phyloP scores from a whole-genome alignment of 495 filamentous ascomycete genomes.

The Tuber indicum region DNA sequence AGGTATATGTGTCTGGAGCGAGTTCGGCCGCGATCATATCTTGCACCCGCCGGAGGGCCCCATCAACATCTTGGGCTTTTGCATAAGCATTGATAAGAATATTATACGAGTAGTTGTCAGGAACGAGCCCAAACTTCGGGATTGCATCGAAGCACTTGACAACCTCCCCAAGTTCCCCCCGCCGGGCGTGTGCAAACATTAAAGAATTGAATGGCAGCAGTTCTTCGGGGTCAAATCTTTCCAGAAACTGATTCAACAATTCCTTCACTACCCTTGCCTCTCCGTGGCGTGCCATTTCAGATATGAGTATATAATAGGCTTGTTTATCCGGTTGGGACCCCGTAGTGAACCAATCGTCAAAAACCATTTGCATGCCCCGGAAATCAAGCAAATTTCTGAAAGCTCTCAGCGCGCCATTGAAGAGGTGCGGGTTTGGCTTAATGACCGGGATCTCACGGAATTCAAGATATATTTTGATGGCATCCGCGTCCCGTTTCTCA shows the following conservation, averaged over 20 bases:
- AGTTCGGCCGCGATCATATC: constrained; percentile 47
- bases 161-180: constrained; percentile 53
- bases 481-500: neutral
- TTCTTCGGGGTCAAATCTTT: constrained; percentile 39
- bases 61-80: constrained; percentile 58
- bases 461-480: constrained; percentile 21
- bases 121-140: constrained; percentile 48
- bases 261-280: constrained; percentile 51
- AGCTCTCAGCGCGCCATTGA: constrained; percentile 47
- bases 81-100: constrained; percentile 66
- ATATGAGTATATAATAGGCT: constrained; percentile 50
- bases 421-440: constrained; percentile 36
- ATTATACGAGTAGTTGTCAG: constrained; percentile 61
- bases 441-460: constrained; percentile 36
- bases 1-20: constrained; percentile 57
- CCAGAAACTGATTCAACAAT: constrained; percentile 49
- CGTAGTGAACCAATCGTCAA: constrained; percentile 51
- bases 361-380: constrained; percentile 49
- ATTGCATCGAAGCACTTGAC: constrained; percentile 56
- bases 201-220: constrained; percentile 31
- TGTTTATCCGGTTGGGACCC: constrained; percentile 43
- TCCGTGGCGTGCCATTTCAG: constrained; percentile 52
- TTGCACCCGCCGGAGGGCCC: constrained; percentile 56
- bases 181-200: constrained; percentile 49
- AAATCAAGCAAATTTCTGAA: constrained; percentile 44